Percentiles rank a stretch among this genome's conserved stretches.
These are phyloP conservation scores for Haematococcus lacustris DNA, from an alignment of 139 green algal species.

Conservation along the genomic window DNA sequence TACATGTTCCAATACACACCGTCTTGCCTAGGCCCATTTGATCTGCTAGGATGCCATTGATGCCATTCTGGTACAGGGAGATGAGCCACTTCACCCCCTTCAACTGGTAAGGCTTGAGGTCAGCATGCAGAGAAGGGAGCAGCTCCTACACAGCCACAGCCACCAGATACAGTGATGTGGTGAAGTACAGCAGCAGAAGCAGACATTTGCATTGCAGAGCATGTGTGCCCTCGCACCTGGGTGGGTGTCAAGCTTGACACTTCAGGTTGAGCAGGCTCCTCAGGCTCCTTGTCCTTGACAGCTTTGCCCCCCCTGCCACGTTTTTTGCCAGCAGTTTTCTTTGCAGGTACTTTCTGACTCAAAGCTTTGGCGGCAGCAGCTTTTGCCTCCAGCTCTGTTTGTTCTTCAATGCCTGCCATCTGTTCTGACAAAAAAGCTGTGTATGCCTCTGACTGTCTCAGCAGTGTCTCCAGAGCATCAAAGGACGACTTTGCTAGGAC, in stretches of 20 bases:
- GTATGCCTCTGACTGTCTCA: background rate
- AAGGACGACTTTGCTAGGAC: too few species aligned
- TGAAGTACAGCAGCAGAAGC: background rate
- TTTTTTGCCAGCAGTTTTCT: too few species aligned
- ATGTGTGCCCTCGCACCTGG: background rate
- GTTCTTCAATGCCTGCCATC: too few species aligned
- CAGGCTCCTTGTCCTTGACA: too few species aligned
- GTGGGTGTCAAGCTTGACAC: background rate
- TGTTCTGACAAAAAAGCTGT: conserved; percentile 2
- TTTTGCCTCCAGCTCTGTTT: too few species aligned
- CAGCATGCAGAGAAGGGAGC: conserved; percentile 73
- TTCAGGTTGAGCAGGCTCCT: background rate
- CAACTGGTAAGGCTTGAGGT: conserved; percentile 85
- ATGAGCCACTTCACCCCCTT: conserved; percentile 87
- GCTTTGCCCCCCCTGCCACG: too few species aligned
- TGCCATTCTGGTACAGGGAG: conserved; percentile 84
- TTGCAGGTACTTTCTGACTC: too few species aligned
- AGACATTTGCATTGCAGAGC: background rate
- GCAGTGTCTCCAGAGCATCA: background rate
- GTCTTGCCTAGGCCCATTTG: conserved; percentile 97
- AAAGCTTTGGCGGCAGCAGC: too few species aligned
- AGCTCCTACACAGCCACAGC: conserved; percentile 30
- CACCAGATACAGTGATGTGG: background rate
- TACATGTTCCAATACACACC: conserved; percentile 30
- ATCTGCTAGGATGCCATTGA: conserved; percentile 92